Evolutionary conservation across 106 monocot genomes (phyloP).

Genomic region (Amphibolis antarctica): DNA sequence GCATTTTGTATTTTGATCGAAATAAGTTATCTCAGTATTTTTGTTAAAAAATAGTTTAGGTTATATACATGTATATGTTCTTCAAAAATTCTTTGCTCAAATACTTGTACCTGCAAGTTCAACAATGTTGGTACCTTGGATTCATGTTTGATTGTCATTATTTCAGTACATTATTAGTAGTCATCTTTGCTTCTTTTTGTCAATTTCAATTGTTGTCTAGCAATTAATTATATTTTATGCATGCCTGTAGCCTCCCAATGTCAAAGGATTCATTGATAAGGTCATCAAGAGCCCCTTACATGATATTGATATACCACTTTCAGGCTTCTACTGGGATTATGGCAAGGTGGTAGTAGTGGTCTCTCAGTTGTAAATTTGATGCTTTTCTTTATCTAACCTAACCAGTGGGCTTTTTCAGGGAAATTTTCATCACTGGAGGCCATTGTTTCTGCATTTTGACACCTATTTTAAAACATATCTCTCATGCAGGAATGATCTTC

Average conservation of each 20-base stretch:
- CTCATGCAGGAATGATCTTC: slow-evolving; percentile 74
- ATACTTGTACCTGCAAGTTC: no score
- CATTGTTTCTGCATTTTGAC: slow-evolving; percentile 95
- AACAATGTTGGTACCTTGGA: no score
- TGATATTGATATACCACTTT: slow-evolving; percentile 93
- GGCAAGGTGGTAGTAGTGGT: slow-evolving; percentile 42
- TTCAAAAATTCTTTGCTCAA: no score
- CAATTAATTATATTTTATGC: neutral
- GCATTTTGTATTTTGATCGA: no score
- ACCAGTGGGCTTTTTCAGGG: slow-evolving; percentile 42
- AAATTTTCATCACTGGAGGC: slow-evolving; percentile 97
- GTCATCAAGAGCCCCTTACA: slow-evolving; percentile 89
- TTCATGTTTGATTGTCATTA: no score
- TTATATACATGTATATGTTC: no score
- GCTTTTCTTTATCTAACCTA: slow-evolving; percentile 2
- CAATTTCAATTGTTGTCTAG: neutral
- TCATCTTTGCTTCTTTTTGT: neutral
- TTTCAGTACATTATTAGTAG: no score
- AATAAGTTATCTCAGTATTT: no score
- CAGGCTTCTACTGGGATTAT: slow-evolving; percentile 97
- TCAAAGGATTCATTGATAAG: slow-evolving; percentile 92
- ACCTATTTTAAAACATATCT: slow-evolving; percentile 89
- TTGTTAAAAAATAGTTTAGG: no score
- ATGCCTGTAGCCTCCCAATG: slow-evolving; percentile 58
- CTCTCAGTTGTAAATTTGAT: neutral